phyloP scores from a whole-genome alignment of 345 rosid species.

The Melaleuca alternifolia region DNA sequence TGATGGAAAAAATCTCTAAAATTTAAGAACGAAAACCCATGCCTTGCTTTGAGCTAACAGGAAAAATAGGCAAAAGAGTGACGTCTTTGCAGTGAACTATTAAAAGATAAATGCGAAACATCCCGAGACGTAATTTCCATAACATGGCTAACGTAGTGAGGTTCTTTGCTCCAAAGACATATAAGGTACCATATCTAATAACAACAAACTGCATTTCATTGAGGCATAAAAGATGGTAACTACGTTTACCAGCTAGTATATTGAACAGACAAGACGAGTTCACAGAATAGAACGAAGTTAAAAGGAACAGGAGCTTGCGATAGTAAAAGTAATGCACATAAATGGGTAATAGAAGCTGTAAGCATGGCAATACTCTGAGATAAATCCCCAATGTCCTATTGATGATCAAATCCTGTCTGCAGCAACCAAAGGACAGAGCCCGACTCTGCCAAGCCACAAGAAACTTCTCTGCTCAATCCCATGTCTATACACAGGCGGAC shows the following conservation, averaged over 20 bases:
- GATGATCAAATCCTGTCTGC: not conserved
- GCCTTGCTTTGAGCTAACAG: not conserved
- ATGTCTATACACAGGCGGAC: not conserved
- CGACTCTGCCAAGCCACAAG: not conserved
- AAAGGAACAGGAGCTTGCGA: not conserved
- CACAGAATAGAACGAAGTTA: not conserved
- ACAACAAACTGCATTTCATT: not conserved
- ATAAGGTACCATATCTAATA: not conserved
- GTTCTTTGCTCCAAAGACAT: not conserved
- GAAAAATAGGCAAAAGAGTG: not conserved
- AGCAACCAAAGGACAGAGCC: not conserved
- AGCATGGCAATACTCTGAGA: not conserved
- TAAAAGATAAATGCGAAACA: not conserved
- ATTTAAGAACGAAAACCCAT: not conserved
- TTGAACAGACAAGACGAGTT: not conserved
- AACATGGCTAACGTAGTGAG: not conserved
- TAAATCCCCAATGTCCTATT: not conserved
- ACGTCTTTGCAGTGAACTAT: not conserved
- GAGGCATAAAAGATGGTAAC: not conserved
- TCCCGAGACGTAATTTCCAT: not conserved
- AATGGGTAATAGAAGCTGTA: not conserved
- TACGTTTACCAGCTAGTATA: not conserved
- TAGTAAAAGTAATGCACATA: not conserved
- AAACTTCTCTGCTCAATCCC: not conserved
- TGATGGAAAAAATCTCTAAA: not conserved